phyloP scores from a whole-genome alignment of 192 early-diverging fungal species.

The Coemansia sp. region DNA sequence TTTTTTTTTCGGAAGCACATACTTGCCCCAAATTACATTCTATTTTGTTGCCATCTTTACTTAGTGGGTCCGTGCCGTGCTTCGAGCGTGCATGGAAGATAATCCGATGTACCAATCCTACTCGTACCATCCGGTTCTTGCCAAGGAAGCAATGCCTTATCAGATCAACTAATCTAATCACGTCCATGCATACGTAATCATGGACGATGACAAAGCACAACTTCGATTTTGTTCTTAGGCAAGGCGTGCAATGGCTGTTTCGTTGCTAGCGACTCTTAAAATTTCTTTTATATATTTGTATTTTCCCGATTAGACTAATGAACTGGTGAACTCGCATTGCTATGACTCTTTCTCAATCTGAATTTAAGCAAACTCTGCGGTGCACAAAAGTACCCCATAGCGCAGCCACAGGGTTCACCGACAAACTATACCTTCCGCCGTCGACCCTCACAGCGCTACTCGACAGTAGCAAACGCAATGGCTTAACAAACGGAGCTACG shows the following conservation, averaged over 20 bases:
- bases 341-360: neutral
- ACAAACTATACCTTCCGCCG: slow-evolving; percentile 41
- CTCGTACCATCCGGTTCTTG: neutral
- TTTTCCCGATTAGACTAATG: neutral
- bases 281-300: too few relatives aligned
- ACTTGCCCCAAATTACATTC: neutral
- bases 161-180: neutral
- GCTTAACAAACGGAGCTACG: neutral
- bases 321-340: neutral
- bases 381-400: slow-evolving; percentile 10
- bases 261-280: too few relatives aligned
- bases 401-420: slow-evolving; percentile 11
- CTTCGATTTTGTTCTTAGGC: too few relatives aligned
- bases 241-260: too few relatives aligned
- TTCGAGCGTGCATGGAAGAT: neutral
- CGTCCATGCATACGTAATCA: too few relatives aligned
- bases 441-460: slow-evolving; percentile 31
- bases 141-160: too few relatives aligned
- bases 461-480: slow-evolving; percentile 11
- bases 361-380: slow-evolving; percentile 22
- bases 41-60: neutral
- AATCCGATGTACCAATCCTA: neutral
- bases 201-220: too few relatives aligned
- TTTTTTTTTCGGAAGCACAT: neutral
- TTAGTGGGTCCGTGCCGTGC: neutral